These are phyloP conservation scores for Leptographium procerum DNA, from an alignment of 2,329 filamentous ascomycete genomes.

Conservation along the genomic window DNA sequence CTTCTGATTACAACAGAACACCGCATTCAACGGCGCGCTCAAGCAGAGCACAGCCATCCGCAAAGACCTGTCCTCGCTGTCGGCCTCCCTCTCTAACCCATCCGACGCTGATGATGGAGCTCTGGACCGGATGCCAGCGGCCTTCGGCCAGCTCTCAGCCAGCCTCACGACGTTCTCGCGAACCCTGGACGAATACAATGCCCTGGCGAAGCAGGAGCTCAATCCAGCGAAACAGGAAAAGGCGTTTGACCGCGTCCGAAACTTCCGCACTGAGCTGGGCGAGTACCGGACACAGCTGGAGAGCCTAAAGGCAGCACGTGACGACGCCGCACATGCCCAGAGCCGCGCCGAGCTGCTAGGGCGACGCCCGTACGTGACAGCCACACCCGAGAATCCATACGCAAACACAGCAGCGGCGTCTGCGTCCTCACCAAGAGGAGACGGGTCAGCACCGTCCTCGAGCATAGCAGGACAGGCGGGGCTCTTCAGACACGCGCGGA, in stretches of 20 bases:
- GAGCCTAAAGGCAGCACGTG: slow-evolving; percentile 61
- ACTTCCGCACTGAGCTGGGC: slow-evolving; percentile 70
- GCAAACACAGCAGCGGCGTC: slow-evolving; percentile 39
- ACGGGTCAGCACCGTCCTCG: neutral
- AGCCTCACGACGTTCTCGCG: slow-evolving; percentile 65
- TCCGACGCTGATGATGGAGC: slow-evolving; percentile 21
- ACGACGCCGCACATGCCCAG: slow-evolving; percentile 54
- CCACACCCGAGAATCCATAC: slow-evolving; percentile 85
- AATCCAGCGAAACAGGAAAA: slow-evolving; percentile 88
- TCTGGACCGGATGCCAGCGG: slow-evolving; percentile 25
- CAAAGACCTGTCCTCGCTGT: slow-evolving; percentile 46
- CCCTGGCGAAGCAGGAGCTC: slow-evolving; percentile 75
- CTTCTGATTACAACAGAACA: slow-evolving; percentile 44
- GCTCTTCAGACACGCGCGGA: slow-evolving; percentile 24
- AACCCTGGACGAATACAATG: slow-evolving; percentile 84
- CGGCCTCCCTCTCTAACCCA: slow-evolving; percentile 18
- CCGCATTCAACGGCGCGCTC: slow-evolving; percentile 74
- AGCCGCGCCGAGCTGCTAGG: slow-evolving; percentile 77
- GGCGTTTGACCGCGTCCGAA: slow-evolving; percentile 72
- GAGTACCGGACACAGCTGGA: slow-evolving; percentile 74
- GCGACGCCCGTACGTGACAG: slow-evolving; percentile 67
- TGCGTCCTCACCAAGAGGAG: neutral
- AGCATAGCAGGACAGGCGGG: slow-evolving; percentile 11
- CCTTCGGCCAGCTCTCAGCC: slow-evolving; percentile 57
- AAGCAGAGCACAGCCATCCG: slow-evolving; percentile 76